phyloP scores from a whole-genome alignment of 2,329 filamentous ascomycete species.

The Aspergillus terreus region DNA sequence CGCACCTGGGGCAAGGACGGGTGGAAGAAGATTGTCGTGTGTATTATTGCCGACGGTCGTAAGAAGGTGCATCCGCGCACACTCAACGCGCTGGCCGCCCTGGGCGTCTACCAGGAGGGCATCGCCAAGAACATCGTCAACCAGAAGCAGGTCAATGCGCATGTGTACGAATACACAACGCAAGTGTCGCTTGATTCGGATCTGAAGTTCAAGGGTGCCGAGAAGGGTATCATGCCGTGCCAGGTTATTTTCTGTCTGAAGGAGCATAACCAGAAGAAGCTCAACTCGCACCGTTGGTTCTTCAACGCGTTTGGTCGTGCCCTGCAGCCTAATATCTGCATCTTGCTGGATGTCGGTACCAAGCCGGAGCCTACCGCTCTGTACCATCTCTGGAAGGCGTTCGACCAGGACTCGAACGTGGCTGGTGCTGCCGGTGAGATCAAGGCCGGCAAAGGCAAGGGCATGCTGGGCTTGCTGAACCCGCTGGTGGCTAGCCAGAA shows the following conservation, averaged over 20 bases:
- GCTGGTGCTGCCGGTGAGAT: slow-evolving; percentile 97
- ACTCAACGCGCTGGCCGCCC: slow-evolving; percentile 87
- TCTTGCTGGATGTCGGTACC: slow-evolving; percentile 93
- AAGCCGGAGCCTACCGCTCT: slow-evolving; percentile 82
- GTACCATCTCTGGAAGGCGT: slow-evolving; percentile 99
- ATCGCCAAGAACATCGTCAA: slow-evolving; percentile 99
- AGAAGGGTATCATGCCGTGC: slow-evolving; percentile 97
- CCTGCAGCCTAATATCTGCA: slow-evolving; percentile 93
- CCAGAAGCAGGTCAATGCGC: slow-evolving; percentile 87
- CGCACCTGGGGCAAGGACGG: slow-evolving; percentile 95
- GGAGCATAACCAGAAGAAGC: slow-evolving; percentile 94
- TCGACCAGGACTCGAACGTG: slow-evolving; percentile 95
- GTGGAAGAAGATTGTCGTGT: slow-evolving; percentile 99
- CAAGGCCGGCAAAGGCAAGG: slow-evolving; percentile 90
- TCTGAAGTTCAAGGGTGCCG: slow-evolving; percentile 96
- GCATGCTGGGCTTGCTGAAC: slow-evolving; percentile 79
- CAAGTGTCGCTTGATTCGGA: slow-evolving; percentile 95
- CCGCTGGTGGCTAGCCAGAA: slow-evolving; percentile 95
- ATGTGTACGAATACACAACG: slow-evolving; percentile 98
- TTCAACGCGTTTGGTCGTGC: slow-evolving; percentile 96
- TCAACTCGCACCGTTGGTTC: slow-evolving; percentile 98
- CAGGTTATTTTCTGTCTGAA: slow-evolving; percentile 99
- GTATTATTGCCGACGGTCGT: slow-evolving; percentile 90
- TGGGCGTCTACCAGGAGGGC: slow-evolving; percentile 97
- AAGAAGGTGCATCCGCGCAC: slow-evolving; percentile 91